Conservation (phyloP, 257 asterid species). For the Striga asiatica region DNA sequence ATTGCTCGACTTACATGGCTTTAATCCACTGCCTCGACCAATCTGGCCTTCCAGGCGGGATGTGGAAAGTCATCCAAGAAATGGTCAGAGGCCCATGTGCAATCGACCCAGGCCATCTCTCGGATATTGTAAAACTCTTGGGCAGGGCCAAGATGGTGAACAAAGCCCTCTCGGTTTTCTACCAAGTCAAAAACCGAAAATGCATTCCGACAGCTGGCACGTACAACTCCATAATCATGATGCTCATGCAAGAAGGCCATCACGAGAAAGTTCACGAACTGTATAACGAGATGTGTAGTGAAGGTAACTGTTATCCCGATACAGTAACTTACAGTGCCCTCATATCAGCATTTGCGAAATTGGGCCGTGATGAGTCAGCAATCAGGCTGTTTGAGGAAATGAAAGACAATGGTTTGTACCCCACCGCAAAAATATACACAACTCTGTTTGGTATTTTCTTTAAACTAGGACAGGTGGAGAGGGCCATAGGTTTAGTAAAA, state of each 20-base stretch:
- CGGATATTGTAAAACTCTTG: conserved; percentile 46
- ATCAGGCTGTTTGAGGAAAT: conserved; percentile 75
- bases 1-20: conserved; percentile 59
- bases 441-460: conserved; percentile 51
- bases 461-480: conserved; percentile 45
- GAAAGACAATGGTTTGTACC: conserved; percentile 65
- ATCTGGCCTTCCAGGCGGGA: conserved; percentile 49
- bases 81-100: conserved; percentile 54
- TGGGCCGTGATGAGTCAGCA: conserved; percentile 57
- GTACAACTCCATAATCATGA: conserved; percentile 69
- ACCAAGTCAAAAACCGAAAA: conserved; percentile 63
- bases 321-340: conserved; percentile 72
- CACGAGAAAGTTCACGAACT: conserved; percentile 78
- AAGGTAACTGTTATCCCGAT: conserved; percentile 68
- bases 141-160: conserved; percentile 76
- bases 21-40: conserved; percentile 61
- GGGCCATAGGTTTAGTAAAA: conserved; percentile 49
- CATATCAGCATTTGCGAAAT: conserved; percentile 53
- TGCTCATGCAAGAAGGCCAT: conserved; percentile 84
- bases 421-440: conserved; percentile 75
- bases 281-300: conserved; percentile 74
- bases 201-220: conserved; percentile 73
- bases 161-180: conserved; percentile 59
- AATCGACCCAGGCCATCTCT: conserved; percentile 50
- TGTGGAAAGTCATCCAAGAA: conserved; percentile 77